phyloP scores from a whole-genome alignment of 2,329 filamentous ascomycete species.

The Sporothrix euskadiensis region DNA sequence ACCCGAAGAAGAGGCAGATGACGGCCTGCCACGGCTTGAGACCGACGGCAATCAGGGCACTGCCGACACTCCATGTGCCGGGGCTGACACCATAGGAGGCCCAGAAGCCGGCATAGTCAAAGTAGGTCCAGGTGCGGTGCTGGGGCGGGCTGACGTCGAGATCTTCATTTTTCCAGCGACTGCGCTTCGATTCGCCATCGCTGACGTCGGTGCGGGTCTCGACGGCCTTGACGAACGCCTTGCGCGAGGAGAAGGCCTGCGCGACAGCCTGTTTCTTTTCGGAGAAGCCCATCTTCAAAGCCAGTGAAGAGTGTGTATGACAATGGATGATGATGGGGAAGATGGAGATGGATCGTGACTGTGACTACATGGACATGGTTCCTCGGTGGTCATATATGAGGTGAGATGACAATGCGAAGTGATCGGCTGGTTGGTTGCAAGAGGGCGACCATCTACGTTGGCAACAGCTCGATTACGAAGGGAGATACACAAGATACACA shows the following conservation, averaged over 20 bases:
- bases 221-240: neutral
- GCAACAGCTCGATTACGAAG: neutral
- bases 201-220: neutral
- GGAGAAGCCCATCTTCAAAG: neutral
- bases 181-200: constrained; percentile 4
- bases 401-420: neutral
- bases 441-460: neutral
- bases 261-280: neutral
- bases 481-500: neutral
- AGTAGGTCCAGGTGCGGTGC: constrained; percentile 14
- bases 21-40: constrained; percentile 19
- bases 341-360: neutral
- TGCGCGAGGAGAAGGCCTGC: neutral
- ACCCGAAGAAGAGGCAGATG: constrained; percentile 13
- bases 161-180: constrained; percentile 18
- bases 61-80: constrained; percentile 21
- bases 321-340: neutral
- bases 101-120: constrained; percentile 20
- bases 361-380: neutral
- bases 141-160: constrained; percentile 20
- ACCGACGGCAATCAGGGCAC: constrained; percentile 9
- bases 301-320: neutral
- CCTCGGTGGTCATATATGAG: neutral
- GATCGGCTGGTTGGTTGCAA: too few relatives aligned
- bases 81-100: constrained; percentile 9